These are phyloP conservation scores for Hevea brasiliensis DNA, from an alignment of 345 rosid genomes.

Conservation along the genomic window DNA sequence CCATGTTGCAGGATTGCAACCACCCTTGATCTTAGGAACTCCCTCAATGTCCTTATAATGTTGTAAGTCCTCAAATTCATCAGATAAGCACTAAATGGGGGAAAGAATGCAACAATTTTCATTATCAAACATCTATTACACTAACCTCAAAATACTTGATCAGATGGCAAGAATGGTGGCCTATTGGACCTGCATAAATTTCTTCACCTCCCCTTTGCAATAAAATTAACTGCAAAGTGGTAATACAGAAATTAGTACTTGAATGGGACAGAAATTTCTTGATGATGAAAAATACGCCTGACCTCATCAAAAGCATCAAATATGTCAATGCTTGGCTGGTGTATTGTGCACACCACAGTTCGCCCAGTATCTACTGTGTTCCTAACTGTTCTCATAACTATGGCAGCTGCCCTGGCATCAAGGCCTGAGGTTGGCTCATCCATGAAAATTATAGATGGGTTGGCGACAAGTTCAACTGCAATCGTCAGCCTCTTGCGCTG, in stretches of 20 bases:
- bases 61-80: not conserved
- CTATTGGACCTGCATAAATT: slow-evolving; percentile 17
- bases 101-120: not conserved
- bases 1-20: slow-evolving; percentile 84
- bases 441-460: slow-evolving; percentile 62
- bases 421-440: slow-evolving; percentile 63
- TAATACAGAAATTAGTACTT: not conserved
- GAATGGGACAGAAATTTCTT: not conserved
- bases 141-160: slow-evolving; percentile 17
- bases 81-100: not conserved
- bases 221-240: slow-evolving; percentile 3
- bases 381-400: slow-evolving; percentile 59
- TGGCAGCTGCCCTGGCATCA: slow-evolving; percentile 72
- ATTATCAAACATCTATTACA: not conserved
- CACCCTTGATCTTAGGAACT: slow-evolving; percentile 57
- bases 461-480: slow-evolving; percentile 61
- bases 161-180: slow-evolving; percentile 7
- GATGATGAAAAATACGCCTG: slow-evolving; percentile 6
- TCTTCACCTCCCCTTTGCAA: slow-evolving; percentile 19
- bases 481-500: slow-evolving; percentile 57
- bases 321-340: slow-evolving; percentile 60
- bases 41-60: slow-evolving; percentile 32
- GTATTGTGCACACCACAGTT: slow-evolving; percentile 61
- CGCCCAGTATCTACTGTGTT: slow-evolving; percentile 44
- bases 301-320: slow-evolving; percentile 65